Percentiles rank a stretch among this genome's conserved stretches.
These are phyloP conservation scores for Rutstroemia sp. DNA, from an alignment of 2,329 filamentous ascomycete genomes.

Conservation along the genomic window DNA sequence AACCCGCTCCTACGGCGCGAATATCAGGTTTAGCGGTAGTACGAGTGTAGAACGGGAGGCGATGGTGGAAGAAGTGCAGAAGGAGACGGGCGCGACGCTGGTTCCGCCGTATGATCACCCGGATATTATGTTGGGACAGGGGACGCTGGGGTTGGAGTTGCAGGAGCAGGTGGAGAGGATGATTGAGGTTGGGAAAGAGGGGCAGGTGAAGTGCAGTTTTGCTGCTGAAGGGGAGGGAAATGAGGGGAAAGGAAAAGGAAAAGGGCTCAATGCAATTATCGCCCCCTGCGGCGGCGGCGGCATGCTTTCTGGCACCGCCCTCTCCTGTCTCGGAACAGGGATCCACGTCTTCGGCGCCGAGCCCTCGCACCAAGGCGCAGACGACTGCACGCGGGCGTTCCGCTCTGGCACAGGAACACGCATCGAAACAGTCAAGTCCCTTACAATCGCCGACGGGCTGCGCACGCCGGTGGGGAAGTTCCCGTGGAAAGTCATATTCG, in stretches of 20 bases:
- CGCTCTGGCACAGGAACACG: constrained; percentile 45
- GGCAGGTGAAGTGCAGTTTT: constrained; percentile 13
- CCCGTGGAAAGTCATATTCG: constrained; percentile 72
- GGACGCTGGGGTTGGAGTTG: constrained; percentile 80
- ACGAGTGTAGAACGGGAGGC: constrained; percentile 77
- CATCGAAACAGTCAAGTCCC: constrained; percentile 59
- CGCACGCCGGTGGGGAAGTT: constrained; percentile 71
- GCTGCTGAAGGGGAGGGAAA: constrained; percentile 12
- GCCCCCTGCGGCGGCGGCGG: constrained; percentile 84
- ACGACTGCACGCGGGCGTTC: constrained; percentile 72
- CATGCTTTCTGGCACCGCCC: constrained; percentile 75
- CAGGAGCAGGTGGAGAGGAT: constrained; percentile 61
- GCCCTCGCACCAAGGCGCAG: constrained; percentile 72
- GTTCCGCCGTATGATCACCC: constrained; percentile 91
- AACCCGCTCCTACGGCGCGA: constrained; percentile 69
- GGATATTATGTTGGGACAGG: constrained; percentile 86
- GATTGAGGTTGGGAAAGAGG: constrained; percentile 30
- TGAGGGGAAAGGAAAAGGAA: constrained; percentile 12
- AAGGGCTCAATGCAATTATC: constrained; percentile 61
- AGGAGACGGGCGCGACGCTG: constrained; percentile 66
- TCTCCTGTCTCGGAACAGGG: constrained; percentile 63
- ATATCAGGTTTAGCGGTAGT: constrained; percentile 73
- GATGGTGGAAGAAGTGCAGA: constrained; percentile 60
- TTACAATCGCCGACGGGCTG: constrained; percentile 85
- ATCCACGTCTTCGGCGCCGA: constrained; percentile 82